Conservation (phyloP, 495 filamentous ascomycete species). For the Daldinia childiae region DNA sequence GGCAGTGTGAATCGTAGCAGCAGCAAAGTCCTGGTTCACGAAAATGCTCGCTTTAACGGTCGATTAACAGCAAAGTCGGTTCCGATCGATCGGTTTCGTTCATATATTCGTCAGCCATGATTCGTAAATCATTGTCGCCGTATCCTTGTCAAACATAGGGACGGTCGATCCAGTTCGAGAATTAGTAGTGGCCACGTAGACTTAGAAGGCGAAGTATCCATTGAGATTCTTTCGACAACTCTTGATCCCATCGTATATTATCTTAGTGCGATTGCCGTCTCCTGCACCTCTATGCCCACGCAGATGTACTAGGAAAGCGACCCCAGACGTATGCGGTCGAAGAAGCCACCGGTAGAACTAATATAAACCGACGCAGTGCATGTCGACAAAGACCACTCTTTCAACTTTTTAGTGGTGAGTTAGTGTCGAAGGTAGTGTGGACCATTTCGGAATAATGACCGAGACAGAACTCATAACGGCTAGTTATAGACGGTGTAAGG, state of each 20-base stretch:
- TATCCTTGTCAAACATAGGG: slow-evolving; percentile 18
- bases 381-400: neutral
- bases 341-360: slow-evolving; percentile 5
- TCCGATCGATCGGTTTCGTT: slow-evolving; percentile 29
- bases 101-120: slow-evolving; percentile 42
- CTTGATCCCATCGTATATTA: slow-evolving; percentile 2
- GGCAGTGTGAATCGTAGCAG: slow-evolving; percentile 1
- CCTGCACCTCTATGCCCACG: neutral
- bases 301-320: neutral
- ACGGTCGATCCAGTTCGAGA: slow-evolving; percentile 17
- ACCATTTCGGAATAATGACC: neutral
- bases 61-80: slow-evolving; percentile 16
- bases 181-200: slow-evolving; percentile 12
- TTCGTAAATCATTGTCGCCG: slow-evolving; percentile 39
- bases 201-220: slow-evolving; percentile 16
- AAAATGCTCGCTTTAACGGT: slow-evolving; percentile 8
- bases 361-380: neutral
- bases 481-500: neutral
- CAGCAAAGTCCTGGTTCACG: slow-evolving; percentile 1
- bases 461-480: slow-evolving; percentile 1
- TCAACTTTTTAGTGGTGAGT: neutral
- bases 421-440: slow-evolving; percentile 5
- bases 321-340: neutral
- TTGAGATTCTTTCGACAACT: slow-evolving; percentile 11
- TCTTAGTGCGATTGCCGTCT: neutral